Percentiles rank a stretch among this genome's conserved stretches.
Evolutionary conservation across 257 asterid species (phyloP).

Genomic region (Solanum tarapatanum): DNA sequence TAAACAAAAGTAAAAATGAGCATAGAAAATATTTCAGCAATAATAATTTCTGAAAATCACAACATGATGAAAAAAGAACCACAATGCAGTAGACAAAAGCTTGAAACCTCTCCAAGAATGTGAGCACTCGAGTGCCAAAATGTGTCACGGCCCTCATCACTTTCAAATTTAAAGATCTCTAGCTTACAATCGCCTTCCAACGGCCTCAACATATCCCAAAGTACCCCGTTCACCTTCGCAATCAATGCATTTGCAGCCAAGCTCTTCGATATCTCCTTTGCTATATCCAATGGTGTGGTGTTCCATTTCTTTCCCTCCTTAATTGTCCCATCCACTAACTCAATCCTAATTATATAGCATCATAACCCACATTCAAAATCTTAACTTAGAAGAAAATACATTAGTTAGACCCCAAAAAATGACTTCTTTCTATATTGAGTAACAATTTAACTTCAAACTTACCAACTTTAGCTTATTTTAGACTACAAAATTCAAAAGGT

Average conservation of each 20-base stretch:
- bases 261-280: conserved; percentile 84
- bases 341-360: conserved; percentile 34
- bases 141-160: conserved; percentile 90
- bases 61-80: background rate
- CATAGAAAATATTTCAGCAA: background rate
- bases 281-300: conserved; percentile 77
- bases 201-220: conserved; percentile 92
- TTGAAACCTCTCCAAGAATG: conserved; percentile 83
- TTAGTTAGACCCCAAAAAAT: background rate
- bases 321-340: conserved; percentile 60
- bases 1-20: background rate
- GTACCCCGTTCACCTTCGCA: conserved; percentile 59
- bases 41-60: background rate
- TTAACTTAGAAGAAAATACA: background rate
- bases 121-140: conserved; percentile 99
- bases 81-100: background rate
- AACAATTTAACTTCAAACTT: background rate
- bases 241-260: conserved; percentile 84
- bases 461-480: background rate
- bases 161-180: conserved; percentile 58
- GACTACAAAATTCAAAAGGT: background rate
- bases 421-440: background rate
- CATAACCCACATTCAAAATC: background rate
- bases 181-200: conserved; percentile 87
- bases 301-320: conserved; percentile 88